Conservation (phyloP, 805 yeast species). For the Saccharomycopsis babjevae region DNA sequence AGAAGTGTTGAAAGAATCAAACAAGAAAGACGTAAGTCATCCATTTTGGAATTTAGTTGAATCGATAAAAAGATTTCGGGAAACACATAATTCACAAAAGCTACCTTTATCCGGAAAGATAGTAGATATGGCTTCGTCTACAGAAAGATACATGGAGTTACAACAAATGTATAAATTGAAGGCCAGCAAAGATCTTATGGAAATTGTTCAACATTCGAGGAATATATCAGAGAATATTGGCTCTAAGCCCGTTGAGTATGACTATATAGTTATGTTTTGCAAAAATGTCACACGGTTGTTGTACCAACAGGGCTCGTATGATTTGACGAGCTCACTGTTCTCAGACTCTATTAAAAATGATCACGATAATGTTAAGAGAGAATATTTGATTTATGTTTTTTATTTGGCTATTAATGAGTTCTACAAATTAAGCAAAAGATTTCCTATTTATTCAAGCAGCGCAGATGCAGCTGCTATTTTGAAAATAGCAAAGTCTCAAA, state of each 20-base stretch:
- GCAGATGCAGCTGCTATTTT: neutral
- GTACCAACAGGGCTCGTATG: conserved; percentile 33
- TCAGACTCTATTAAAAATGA: neutral
- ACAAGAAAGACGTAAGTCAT: neutral
- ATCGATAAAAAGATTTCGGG: conserved; percentile 45
- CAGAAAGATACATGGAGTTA: conserved; percentile 47
- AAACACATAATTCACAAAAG: conserved; percentile 24
- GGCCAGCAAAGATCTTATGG: conserved; percentile 25
- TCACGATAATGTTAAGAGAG: neutral
- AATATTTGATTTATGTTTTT: conserved; percentile 1
- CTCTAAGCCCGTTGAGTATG: conserved; percentile 20
- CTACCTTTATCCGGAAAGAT: conserved; percentile 68
- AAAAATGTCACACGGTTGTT: conserved; percentile 47
- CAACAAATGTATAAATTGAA: conserved; percentile 49
- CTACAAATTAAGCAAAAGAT: neutral
- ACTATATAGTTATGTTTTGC: conserved; percentile 41
- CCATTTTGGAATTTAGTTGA: conserved; percentile 48
- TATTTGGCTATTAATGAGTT: conserved; percentile 20
- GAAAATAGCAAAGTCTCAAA: neutral
- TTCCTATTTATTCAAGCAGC: conserved; percentile 11
- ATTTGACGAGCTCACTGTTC: neutral
- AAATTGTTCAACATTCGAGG: conserved; percentile 38
- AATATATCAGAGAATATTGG: conserved; percentile 25
- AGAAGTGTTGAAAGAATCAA: conserved; percentile 20
- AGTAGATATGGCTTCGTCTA: conserved; percentile 85